Evolutionary conservation across 768 basidiomycete species (phyloP), one percentile per base, ranked within the genome.

Genomic region (Candolleomyces aberdarensis): DNA sequence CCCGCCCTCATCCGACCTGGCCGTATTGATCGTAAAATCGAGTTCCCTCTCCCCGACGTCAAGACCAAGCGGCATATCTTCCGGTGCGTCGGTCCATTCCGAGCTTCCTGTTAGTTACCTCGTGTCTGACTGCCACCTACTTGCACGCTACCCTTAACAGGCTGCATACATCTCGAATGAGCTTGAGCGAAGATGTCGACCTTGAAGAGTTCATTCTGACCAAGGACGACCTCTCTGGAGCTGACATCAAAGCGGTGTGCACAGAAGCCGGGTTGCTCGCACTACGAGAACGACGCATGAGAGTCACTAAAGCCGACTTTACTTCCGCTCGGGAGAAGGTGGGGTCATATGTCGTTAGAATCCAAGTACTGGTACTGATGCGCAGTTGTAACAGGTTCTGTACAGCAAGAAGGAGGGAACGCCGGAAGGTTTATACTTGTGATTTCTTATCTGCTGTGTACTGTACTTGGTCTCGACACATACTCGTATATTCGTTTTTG

Each of bases 11-110:
- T 99, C 69, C 92, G 97, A 56, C 97, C 97, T 5, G 97, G 97
- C 51, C 94, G 97, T 69, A 98, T 99, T 64, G 97, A 99, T 70
- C 86, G 97, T 57, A 99, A 99, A 80, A 99, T 99, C 56, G 97
- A 97, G 72, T 97, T 96, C 80, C 96, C 95, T 15, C 76, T 98
- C 36, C 97, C 97, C 14, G 97, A 99, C 68, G 87, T 96, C 64
- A 99, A 99, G 83, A 98, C 97, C 55, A 99, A 99, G 74, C 90
- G 96, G 14, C 96, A 97, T 74, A 99, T 99, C 72, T 98, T 99
- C 88, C 84, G 87, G 91, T 91, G 64, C 57, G 80, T 67, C 41
- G 39, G 32, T 51, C 29, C 26, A 55, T 15, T 36, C 7, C 15
- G 11, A 19, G 57, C 20, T 32, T 40, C 49, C 19, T 41, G 26